Evolutionary conservation across 805 yeast genomes (phyloP).

Genomic region (Starmerella apis): DNA sequence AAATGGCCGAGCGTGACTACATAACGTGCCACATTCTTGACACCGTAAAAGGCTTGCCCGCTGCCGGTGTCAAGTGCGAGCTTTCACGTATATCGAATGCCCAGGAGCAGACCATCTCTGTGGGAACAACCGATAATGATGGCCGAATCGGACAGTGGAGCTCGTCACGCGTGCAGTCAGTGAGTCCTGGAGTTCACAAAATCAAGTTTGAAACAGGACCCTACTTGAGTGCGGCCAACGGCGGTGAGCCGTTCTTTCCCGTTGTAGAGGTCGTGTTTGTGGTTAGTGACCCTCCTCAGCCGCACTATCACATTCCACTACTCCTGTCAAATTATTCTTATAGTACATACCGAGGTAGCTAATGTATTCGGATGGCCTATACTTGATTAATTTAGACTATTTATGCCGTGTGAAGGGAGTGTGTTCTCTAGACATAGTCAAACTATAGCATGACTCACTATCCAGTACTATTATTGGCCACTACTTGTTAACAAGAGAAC

Average conservation of each 20-base stretch:
- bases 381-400: too few relatives aligned
- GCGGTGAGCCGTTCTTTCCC: conserved; percentile 53
- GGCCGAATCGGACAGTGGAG: conserved; percentile 72
- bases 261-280: conserved; percentile 70
- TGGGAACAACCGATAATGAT: conserved; percentile 62
- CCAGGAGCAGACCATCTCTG: conserved; percentile 42
- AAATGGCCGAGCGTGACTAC: conserved; percentile 36
- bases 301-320: conserved; percentile 84
- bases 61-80: conserved; percentile 60
- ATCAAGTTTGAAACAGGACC: conserved; percentile 66
- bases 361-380: too few relatives aligned
- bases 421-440: too few relatives aligned
- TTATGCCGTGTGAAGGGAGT: too few relatives aligned
- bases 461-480: too few relatives aligned
- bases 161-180: conserved; percentile 20
- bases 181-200: conserved; percentile 58
- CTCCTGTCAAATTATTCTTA: conserved; percentile 77
- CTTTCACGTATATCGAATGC: conserved; percentile 25
- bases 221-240: conserved; percentile 39
- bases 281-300: conserved; percentile 54
- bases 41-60: conserved; percentile 76
- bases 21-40: conserved; percentile 86
- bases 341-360: conserved; percentile 83
- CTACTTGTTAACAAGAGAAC: too few relatives aligned
- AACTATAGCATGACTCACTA: too few relatives aligned